Percentiles rank a stretch among this genome's conserved stretches.
Evolutionary conservation across 73 alveolate species (phyloP).

Genomic region (Uronychia setigera): DNA sequence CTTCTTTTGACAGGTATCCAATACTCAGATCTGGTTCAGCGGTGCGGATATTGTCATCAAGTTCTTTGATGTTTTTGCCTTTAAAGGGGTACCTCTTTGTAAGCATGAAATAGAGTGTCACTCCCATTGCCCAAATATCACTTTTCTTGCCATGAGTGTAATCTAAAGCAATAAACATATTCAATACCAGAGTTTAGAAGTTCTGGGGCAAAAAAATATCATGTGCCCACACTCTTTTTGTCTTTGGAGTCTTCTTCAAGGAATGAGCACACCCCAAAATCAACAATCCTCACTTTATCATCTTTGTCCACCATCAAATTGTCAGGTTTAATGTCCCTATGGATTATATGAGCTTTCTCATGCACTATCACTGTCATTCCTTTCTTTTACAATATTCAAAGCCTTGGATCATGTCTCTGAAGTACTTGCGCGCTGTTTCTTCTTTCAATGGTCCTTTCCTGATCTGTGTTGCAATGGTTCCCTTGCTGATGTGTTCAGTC

Average conservation of each 20-base stretch:
- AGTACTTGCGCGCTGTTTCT: not conserved
- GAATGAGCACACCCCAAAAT: conserved; percentile 72
- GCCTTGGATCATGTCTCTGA: conserved; percentile 3
- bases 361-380: too few species aligned
- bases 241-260: conserved; percentile 41
- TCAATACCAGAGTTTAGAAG: conserved; percentile 25
- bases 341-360: conserved; percentile 64
- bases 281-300: conserved; percentile 69
- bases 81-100: conserved; percentile 39
- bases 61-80: conserved; percentile 11
- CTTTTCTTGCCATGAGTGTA: conserved; percentile 30
- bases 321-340: conserved; percentile 90
- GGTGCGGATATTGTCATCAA: conserved; percentile 19
- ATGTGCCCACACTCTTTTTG: conserved; percentile 53
- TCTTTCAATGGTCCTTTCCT: conserved; percentile 13
- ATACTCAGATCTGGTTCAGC: conserved; percentile 17
- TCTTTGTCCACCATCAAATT: conserved; percentile 76
- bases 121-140: conserved; percentile 72
- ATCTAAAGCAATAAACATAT: not conserved
- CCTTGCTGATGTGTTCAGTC: conserved; percentile 55
- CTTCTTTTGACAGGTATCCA: not conserved
- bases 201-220: conserved; percentile 63
- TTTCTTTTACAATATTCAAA: conserved; percentile 40
- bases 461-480: conserved; percentile 6
- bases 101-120: conserved; percentile 44